Conservation (phyloP, 352 stramenopile species). For the Phytophthora podocarpi region DNA sequence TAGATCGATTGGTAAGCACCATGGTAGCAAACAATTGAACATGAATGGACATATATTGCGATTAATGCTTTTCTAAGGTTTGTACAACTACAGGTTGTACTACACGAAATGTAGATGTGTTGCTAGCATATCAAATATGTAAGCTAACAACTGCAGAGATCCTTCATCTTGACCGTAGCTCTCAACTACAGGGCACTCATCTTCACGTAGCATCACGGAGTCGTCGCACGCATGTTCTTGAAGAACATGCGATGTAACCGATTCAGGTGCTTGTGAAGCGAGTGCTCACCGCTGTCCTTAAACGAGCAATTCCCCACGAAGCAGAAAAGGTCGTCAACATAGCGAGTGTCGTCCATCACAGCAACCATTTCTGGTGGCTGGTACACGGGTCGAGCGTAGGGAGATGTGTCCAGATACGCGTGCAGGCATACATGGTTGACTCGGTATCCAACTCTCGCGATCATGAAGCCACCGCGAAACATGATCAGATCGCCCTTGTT, state of each 20-base stretch:
- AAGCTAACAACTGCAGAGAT: too few relatives aligned
- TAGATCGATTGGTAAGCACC: too few relatives aligned
- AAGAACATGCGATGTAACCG: not conserved
- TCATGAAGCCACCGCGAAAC: not conserved
- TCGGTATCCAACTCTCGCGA: not conserved
- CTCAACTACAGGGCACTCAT: too few relatives aligned
- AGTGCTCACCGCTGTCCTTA: not conserved
- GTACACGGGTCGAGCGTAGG: not conserved
- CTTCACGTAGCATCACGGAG: too few relatives aligned
- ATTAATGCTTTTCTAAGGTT: too few relatives aligned
- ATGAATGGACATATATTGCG: too few relatives aligned
- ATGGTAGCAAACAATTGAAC: too few relatives aligned
- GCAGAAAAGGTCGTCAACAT: not conserved
- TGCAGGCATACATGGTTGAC: not conserved
- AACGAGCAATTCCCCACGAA: not conserved
- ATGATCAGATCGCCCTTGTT: not conserved
- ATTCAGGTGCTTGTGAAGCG: not conserved
- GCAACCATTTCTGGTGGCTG: not conserved
- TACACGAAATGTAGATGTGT: too few relatives aligned
- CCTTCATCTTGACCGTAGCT: too few relatives aligned
- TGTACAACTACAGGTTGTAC: too few relatives aligned
- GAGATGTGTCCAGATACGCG: not conserved
- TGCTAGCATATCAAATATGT: too few relatives aligned
- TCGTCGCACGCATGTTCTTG: too few relatives aligned
- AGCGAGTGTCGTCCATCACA: not conserved